Evolutionary conservation across 192 early-diverging fungal genomes (phyloP).

Genomic region (Mortierella antarctica): DNA sequence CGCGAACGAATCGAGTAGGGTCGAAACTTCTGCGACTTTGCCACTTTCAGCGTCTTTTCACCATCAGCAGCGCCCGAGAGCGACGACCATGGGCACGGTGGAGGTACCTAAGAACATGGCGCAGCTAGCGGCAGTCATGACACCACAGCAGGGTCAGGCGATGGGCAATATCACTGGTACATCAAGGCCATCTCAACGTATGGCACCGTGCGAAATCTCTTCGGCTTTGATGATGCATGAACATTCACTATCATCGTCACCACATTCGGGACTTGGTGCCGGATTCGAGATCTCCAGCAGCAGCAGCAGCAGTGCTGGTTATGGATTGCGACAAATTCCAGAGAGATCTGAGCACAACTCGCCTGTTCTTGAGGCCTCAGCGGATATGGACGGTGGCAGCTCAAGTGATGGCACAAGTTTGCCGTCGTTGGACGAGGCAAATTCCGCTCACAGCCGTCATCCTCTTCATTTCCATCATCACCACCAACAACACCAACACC

Average conservation of each 20-base stretch:
- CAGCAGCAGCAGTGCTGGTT: background rate
- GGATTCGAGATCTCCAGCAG: background rate
- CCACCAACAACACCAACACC: background rate
- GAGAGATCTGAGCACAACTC: constrained; percentile 49
- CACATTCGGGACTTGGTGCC: background rate
- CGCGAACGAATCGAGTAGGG: background rate
- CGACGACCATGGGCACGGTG: constrained; percentile 52
- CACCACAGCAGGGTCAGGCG: constrained; percentile 21
- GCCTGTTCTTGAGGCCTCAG: constrained; percentile 20
- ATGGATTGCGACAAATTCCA: constrained; percentile 37
- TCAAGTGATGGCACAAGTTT: background rate
- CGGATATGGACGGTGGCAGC: background rate
- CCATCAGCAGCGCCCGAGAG: constrained; percentile 35
- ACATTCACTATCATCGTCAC: background rate
- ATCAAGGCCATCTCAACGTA: constrained; percentile 21
- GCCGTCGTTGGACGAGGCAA: no score
- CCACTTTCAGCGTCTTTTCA: constrained; percentile 17
- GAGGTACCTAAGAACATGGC: constrained; percentile 53
- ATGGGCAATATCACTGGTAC: constrained; percentile 9
- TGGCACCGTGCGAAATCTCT: background rate
- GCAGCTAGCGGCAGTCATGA: constrained; percentile 46
- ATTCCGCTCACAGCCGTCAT: no score
- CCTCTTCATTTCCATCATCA: background rate
- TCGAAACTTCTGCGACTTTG: constrained; percentile 1
- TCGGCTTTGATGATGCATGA: no score